Base-by-base conservation (phyloP, 495 filamentous ascomycete species). In the Aspergillus funiculosus region DNA sequence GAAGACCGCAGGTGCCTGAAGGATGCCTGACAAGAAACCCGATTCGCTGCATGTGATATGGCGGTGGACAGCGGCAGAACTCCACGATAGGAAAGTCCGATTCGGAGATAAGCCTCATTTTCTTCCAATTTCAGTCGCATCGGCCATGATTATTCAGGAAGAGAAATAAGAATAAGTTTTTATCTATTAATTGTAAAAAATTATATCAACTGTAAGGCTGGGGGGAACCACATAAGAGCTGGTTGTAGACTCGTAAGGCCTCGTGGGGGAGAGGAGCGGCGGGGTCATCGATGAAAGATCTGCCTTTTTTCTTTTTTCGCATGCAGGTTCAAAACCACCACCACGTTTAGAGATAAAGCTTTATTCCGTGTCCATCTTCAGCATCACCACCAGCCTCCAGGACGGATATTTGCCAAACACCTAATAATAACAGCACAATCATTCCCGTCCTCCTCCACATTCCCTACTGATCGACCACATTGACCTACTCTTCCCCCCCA, bases 381-480 rank as follows among this genome's bases (percentile, higher is more conserved):
- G 14, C 28, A 30, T 11, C 11, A 30, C 14, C 9, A 4, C 28
- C 28, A 11, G 28, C 5, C 10, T 27, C 28, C 28, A 30, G 28
- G 28, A 2, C 14, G 11, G 10, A 13, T 9, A 11, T 9, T 11
- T 30, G 14, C 2, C 28, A 30, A 13, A 30, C 8, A 30, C 4
- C 28, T 4, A 9, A 30, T n/a, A n/a, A n/a, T n/a, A n/a, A n/a
- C n/a, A n/a, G n/a, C n/a, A n/a, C n/a, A n/a, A n/a, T n/a, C n/a
- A n/a, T n/a, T n/a, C n/a, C n/a, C n/a, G n/a, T n/a, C n/a, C 9
- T 42, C 39, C 39, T 42, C 27, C 27, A 42, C 39, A 42, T 13
- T 42, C 25, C 39, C 39, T 24, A 41, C 14, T n/a, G 27, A 31
- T 22, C 39, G 39, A 7, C 27, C 39, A 42, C 39, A 42, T 31